Percentiles rank a stretch among this genome's conserved stretches.
Evolutionary conservation across 176 grass and related monocot genomes (phyloP).

Genomic region (Carex parvula): DNA sequence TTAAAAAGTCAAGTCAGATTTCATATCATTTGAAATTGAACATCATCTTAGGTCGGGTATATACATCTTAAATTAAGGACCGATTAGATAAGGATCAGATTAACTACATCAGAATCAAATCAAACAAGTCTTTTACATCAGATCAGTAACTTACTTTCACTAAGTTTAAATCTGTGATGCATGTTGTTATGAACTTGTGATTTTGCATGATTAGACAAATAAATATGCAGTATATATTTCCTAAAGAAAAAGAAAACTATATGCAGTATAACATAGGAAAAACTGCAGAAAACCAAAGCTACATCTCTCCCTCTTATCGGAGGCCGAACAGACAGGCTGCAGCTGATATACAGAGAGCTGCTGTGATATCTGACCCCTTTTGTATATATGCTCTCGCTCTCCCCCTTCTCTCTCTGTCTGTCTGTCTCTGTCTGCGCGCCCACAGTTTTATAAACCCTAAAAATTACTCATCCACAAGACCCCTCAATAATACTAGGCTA

Average conservation of each 20-base stretch:
- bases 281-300: conserved; percentile 1
- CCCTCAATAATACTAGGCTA: conserved; percentile 49
- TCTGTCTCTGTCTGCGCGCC: neutral
- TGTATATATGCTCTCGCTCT: conserved; percentile 30
- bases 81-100: neutral
- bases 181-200: neutral
- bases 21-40: neutral
- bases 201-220: neutral
- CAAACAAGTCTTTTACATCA: no score
- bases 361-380: conserved; percentile 27
- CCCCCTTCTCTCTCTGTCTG: neutral
- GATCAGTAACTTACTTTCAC: neutral
- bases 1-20: neutral
- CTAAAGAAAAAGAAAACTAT: no score
- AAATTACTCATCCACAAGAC: conserved; percentile 71
- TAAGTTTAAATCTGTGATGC: neutral
- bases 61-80: neutral
- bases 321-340: conserved; percentile 34
- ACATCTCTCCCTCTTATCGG: neutral
- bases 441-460: neutral
- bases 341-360: conserved; percentile 59
- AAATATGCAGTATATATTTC: no score
- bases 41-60: neutral
- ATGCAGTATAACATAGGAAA: neutral
- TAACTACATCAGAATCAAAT: no score